phyloP scores from a whole-genome alignment of 352 stramenopile genomes.

The Pythium myriotylum region DNA sequence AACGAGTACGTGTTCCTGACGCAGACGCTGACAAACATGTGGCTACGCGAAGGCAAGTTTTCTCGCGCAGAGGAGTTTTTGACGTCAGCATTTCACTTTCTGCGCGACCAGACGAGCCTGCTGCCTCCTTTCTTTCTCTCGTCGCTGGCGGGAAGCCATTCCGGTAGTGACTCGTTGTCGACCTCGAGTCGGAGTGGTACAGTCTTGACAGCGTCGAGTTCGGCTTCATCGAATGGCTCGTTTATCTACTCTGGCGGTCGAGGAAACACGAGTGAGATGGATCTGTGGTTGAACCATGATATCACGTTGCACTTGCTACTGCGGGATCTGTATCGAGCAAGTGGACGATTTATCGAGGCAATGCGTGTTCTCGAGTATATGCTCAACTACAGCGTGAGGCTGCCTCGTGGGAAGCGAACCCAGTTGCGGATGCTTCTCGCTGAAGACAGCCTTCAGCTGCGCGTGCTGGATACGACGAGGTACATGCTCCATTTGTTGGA shows the following conservation, averaged over 20 bases:
- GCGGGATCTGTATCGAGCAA: conserved; percentile 78
- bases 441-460: conserved; percentile 76
- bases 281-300: conserved; percentile 82
- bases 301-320: conserved; percentile 84
- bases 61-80: conserved; percentile 72
- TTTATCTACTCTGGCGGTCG: conserved; percentile 46
- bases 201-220: conserved; percentile 73
- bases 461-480: conserved; percentile 72
- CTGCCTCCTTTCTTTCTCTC: conserved; percentile 68
- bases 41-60: conserved; percentile 79
- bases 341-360: conserved; percentile 74
- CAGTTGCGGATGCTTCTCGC: conserved; percentile 78
- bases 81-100: conserved; percentile 58
- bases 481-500: conserved; percentile 79
- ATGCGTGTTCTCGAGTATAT: conserved; percentile 81
- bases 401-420: conserved; percentile 80
- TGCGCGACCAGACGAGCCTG: conserved; percentile 70
- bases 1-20: conserved; percentile 87
- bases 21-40: conserved; percentile 77
- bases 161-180: conserved; percentile 31
- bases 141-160: conserved; percentile 49
- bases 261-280: conserved; percentile 70
- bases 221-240: conserved; percentile 66
- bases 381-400: conserved; percentile 66
- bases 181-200: conserved; percentile 62